These are phyloP conservation scores for Torrubiella hemipterigena DNA, from an alignment of 2,329 filamentous ascomycete species.

Conservation along the genomic window DNA sequence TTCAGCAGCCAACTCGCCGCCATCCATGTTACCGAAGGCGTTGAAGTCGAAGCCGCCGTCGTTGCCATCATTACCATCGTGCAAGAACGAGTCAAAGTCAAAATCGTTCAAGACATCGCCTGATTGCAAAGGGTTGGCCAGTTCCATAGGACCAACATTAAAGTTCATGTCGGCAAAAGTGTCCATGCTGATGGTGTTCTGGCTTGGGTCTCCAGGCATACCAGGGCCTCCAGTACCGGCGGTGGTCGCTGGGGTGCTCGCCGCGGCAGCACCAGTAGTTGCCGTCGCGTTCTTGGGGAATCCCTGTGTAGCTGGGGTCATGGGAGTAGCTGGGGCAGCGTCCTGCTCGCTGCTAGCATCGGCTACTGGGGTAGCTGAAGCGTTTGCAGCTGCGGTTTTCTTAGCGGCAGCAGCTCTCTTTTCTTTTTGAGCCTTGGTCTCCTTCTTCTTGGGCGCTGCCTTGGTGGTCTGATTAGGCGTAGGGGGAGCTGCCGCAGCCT, in stretches of 20 bases:
- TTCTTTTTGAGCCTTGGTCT: constrained; percentile 48
- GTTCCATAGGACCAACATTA: constrained; percentile 38
- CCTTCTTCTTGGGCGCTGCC: constrained; percentile 68
- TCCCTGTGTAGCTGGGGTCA: constrained; percentile 43
- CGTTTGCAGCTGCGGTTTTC: constrained; percentile 16
- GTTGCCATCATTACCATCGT: constrained; percentile 37
- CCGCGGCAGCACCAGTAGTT: constrained; percentile 23
- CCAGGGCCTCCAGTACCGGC: constrained; percentile 22
- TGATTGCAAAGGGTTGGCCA: constrained; percentile 40
- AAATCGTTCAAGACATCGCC: constrained; percentile 53
- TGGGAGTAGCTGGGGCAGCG: constrained; percentile 50
- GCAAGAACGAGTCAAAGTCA: constrained; percentile 56
- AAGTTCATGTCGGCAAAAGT: constrained; percentile 27
- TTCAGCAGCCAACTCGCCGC: constrained; percentile 46
- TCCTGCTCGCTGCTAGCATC: constrained; percentile 46
- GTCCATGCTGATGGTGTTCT: constrained; percentile 36
- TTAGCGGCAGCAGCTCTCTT: constrained; percentile 39
- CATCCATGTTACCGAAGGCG: constrained; percentile 40
- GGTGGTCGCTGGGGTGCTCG: constrained; percentile 13
- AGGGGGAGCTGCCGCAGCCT: constrained; percentile 55
- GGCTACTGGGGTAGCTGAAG: constrained; percentile 44
- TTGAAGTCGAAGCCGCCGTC: constrained; percentile 42
- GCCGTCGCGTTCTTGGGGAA: constrained; percentile 38
- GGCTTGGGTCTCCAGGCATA: constrained; percentile 27
- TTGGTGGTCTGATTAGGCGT: constrained; percentile 67